Conservation (phyloP, 371 early-diverging fungal species). For the Funneliformis caledonium region DNA sequence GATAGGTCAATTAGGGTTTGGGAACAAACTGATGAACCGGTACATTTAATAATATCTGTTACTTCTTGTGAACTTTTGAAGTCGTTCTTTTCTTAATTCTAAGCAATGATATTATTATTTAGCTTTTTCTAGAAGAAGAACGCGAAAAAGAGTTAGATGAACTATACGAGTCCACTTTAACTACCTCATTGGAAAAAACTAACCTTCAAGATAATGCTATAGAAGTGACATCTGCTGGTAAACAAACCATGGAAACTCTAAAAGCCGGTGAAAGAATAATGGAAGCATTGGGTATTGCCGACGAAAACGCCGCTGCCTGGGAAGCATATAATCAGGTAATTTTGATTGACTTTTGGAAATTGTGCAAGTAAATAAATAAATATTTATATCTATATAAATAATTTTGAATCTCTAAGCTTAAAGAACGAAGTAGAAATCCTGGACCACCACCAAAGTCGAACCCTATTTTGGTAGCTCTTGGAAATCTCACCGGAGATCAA, state of each 20-base stretch:
- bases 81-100: not conserved
- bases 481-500: slow-evolving; percentile 74
- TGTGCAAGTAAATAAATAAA: not conserved
- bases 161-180: slow-evolving; percentile 77
- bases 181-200: slow-evolving; percentile 68
- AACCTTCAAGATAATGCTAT: slow-evolving; percentile 58
- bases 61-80: not conserved
- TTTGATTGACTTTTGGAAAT: not conserved
- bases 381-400: not conserved
- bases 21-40: slow-evolving; percentile 94
- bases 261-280: slow-evolving; percentile 92
- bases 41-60: slow-evolving; percentile 39
- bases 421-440: slow-evolving; percentile 58
- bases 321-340: slow-evolving; percentile 61
- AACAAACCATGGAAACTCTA: slow-evolving; percentile 86
- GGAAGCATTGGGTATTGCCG: slow-evolving; percentile 88
- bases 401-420: slow-evolving; percentile 4
- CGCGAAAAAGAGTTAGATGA: slow-evolving; percentile 93
- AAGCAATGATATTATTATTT: not conserved
- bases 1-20: slow-evolving; percentile 93
- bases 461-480: slow-evolving; percentile 73
- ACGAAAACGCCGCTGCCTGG: slow-evolving; percentile 77
- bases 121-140: slow-evolving; percentile 93
- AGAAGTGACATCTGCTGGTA: slow-evolving; percentile 78
- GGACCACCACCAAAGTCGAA: slow-evolving; percentile 66